These are phyloP conservation scores for Periconia macrospinosa DNA, from an alignment of 2,329 filamentous ascomycete genomes.

Conservation along the genomic window DNA sequence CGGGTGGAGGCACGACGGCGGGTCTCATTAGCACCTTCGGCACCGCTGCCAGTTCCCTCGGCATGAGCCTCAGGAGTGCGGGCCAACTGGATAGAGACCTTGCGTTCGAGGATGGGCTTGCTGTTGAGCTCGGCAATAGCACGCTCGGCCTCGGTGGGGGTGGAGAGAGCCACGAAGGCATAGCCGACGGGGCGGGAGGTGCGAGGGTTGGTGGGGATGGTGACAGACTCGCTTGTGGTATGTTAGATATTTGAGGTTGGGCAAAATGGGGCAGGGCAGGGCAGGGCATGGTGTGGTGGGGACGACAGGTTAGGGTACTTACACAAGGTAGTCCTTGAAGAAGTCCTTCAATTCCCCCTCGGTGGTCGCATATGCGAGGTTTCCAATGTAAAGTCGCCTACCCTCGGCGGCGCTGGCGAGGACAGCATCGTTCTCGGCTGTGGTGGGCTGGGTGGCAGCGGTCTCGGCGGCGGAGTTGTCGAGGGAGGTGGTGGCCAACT, in stretches of 20 bases:
- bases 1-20: conserved; percentile 58
- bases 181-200: conserved; percentile 98
- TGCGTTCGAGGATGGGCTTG: conserved; percentile 96
- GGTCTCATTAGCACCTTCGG: conserved; percentile 74
- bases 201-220: conserved; percentile 98
- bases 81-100: conserved; percentile 98
- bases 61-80: conserved; percentile 90
- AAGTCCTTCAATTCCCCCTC: conserved; percentile 99
- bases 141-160: conserved; percentile 89
- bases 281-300: conserved; percentile 36
- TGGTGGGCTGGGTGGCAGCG: conserved; percentile 68
- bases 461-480: conserved; percentile 60
- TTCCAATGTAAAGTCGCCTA: conserved; percentile 99
- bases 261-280: no score
- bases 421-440: conserved; percentile 83
- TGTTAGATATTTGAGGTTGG: conserved; percentile 9
- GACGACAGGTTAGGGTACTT: conserved; percentile 53
- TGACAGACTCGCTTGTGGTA: conserved; percentile 82
- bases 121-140: conserved; percentile 94
- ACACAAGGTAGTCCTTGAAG: conserved; percentile 99
- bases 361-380: conserved; percentile 99
- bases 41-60: conserved; percentile 71
- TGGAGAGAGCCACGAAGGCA: conserved; percentile 97
- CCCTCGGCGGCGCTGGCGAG: conserved; percentile 97
- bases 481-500: conserved; percentile 67